Conservation (phyloP, 306 rosid genomes). For the Ammopiptanthus mongolicus region DNA sequence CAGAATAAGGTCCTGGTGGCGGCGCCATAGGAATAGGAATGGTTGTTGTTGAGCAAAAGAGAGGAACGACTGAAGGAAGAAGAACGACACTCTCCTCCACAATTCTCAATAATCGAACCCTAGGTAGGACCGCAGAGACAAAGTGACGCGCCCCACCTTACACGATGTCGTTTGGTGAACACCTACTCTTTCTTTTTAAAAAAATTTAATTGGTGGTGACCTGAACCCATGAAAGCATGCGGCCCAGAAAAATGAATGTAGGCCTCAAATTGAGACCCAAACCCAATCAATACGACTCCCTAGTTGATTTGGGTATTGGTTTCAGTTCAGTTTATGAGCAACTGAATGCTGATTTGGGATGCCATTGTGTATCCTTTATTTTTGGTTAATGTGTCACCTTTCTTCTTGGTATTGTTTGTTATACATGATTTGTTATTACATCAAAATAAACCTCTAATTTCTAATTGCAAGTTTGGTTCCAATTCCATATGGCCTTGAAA, state of each 20-base stretch:
- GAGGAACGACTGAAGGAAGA: neutral
- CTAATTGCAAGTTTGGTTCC: no score
- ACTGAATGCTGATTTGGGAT: neutral
- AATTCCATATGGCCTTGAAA: no score
- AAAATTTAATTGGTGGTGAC: neutral
- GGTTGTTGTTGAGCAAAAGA: neutral
- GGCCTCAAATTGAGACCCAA: neutral
- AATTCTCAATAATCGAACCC: constrained; percentile 33
- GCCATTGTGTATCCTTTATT: no score
- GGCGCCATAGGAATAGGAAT: constrained; percentile 56
- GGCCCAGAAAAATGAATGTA: neutral
- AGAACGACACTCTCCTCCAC: neutral
- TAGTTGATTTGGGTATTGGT: neutral
- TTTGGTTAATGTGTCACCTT: no score
- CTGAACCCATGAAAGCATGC: neutral
- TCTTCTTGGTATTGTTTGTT: no score
- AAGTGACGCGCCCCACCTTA: neutral
- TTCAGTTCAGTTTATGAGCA: neutral
- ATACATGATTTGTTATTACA: no score
- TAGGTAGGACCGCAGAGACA: neutral
- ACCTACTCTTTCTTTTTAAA: neutral
- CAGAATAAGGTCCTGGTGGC: constrained; percentile 88
- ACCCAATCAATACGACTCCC: neutral
- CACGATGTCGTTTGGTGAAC: neutral
- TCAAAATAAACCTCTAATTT: no score